These are phyloP conservation scores for Tephrocybe rancida DNA, from an alignment of 768 basidiomycete genomes.

Conservation along the genomic window DNA sequence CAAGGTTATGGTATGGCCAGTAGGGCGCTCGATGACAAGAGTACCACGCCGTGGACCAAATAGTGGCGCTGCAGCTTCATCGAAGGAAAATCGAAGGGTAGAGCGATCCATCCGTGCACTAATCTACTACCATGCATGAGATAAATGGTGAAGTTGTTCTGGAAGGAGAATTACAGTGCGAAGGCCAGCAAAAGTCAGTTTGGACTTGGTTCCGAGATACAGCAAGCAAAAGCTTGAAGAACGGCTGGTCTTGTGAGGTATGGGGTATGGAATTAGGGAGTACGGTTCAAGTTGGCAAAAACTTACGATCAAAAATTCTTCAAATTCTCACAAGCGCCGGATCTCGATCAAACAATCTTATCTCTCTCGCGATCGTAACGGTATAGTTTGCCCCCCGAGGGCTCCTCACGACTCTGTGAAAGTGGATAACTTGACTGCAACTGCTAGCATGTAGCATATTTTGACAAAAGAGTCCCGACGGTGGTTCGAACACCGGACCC, in stretches of 20 bases:
- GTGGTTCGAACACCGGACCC: slow-evolving; percentile 20
- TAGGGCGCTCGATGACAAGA: slow-evolving; percentile 21
- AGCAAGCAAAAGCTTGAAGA: neutral
- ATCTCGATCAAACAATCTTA: too few relatives aligned
- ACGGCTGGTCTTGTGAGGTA: too few relatives aligned
- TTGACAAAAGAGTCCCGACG: slow-evolving; percentile 10
- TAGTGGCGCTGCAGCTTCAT: neutral
- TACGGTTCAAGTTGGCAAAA: too few relatives aligned
- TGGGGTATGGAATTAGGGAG: too few relatives aligned
- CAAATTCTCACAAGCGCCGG: too few relatives aligned
- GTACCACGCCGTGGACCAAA: slow-evolving; percentile 41
- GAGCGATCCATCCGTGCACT: slow-evolving; percentile 3
- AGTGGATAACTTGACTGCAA: too few relatives aligned
- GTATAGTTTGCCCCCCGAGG: too few relatives aligned
- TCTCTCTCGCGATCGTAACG: too few relatives aligned
- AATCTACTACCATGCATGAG: neutral
- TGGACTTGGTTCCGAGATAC: neutral
- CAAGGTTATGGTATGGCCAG: slow-evolving; percentile 35
- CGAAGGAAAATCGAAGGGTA: slow-evolving; percentile 5
- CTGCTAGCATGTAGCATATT: neutral
- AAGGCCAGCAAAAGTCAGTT: neutral
- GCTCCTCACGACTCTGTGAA: too few relatives aligned
- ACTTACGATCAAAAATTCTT: too few relatives aligned
- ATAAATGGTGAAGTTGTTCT: neutral
- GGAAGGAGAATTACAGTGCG: neutral